Percentiles rank a stretch among this genome's conserved stretches.
Evolutionary conservation across 1,284 basidiomycete genomes (phyloP).

Genomic region (Schizophyllum amplum): DNA sequence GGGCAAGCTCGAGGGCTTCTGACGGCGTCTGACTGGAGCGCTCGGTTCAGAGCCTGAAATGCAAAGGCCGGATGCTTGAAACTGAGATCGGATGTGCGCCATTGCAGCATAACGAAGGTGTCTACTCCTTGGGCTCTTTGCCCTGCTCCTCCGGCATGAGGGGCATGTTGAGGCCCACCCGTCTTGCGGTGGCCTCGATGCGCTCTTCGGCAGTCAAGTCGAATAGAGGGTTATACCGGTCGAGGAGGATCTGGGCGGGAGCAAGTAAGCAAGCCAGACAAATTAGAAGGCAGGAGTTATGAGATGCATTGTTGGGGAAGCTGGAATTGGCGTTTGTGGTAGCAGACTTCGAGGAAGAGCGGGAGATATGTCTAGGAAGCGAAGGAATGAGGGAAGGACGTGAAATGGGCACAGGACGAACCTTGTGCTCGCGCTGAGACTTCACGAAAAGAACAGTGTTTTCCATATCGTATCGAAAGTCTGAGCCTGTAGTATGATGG

Average conservation of each 20-base stretch:
- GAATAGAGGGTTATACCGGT: slow-evolving; percentile 78
- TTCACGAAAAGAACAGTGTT: slow-evolving; percentile 66
- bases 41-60: no score
- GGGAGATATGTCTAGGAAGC: neutral
- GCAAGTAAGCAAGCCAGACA: neutral
- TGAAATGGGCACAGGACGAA: slow-evolving; percentile 10
- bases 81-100: neutral
- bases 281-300: no score
- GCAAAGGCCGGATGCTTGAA: neutral
- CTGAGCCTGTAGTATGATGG: slow-evolving; percentile 1
- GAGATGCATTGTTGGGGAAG: no score
- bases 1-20: no score
- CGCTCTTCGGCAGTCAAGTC: slow-evolving; percentile 74
- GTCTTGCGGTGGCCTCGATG: slow-evolving; percentile 73
- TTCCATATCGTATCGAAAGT: slow-evolving; percentile 37
- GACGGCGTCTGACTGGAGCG: no score
- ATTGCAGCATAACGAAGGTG: neutral
- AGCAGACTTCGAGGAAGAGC: neutral
- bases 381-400: no score
- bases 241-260: slow-evolving; percentile 49
- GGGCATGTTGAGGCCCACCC: slow-evolving; percentile 79
- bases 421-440: slow-evolving; percentile 54
- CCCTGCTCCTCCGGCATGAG: slow-evolving; percentile 6
- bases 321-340: no score
- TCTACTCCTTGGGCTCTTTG: neutral